Evolutionary conservation across 768 basidiomycete genomes (phyloP), one percentile per base, ranked within the genome.

Genomic region (Tricholoma matsutake): DNA sequence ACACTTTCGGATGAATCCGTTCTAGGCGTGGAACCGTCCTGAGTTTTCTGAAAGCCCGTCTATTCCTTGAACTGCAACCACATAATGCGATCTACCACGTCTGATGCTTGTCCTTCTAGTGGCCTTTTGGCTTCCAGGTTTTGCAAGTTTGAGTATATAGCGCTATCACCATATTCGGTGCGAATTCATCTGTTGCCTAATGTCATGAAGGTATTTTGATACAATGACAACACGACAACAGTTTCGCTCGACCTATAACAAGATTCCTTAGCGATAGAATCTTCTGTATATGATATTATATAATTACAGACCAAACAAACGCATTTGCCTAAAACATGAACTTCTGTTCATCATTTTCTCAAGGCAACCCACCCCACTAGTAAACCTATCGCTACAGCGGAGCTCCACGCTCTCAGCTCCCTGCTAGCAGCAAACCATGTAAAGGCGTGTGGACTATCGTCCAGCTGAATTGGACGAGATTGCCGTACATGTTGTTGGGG

Each of bases 311-410:
- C 51, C 29, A 9, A 25, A 31, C 6, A 7, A 7, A 14, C 16
- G 16, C 22, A 22, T 47, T 14, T 31, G 25, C 22, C 22, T 14
- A 25, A 25, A 25, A 25, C 22, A 25, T 25, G 22, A 25, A 25
- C 22, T 25, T 25, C 9, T 29, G 28, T 2, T 51, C 6, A 14
- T 63, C 56, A 69, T 43, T 61, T 65, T 61, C 56, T 56, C 43
- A 62, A 54, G 16, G 63, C 61, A 31, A 68, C 74, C 72, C 73
- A 76, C 1, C 69, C 73, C 4, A 75, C 68, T 3, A 78, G 67
- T 11, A 64, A 47, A 0, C 67, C 74, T 4, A 78, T 51, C 25
- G 73, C 41, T 16, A 56, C 62, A 7, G 76, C 53, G 14, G 72
- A 70, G 4, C 64, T 64, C 76, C 76, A 77, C 35, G 73, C 64